Conservation (phyloP, 495 filamentous ascomycete genomes). For the Polyplosphaeria fusca region DNA sequence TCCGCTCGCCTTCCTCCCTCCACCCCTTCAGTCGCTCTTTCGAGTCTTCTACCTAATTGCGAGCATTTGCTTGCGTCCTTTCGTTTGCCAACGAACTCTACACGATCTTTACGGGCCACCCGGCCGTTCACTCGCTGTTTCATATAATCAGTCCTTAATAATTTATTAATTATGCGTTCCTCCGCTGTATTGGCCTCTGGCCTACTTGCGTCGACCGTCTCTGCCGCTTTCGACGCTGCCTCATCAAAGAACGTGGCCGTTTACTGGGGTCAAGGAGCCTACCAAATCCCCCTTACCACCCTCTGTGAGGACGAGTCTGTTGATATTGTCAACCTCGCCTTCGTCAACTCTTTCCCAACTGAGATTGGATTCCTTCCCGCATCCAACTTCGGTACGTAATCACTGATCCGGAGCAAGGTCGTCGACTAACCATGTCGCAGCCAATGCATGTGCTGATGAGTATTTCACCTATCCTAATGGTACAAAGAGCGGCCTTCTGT, state of each 20-base stretch:
- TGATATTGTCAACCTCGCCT: constrained; percentile 67
- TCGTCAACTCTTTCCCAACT: constrained; percentile 62
- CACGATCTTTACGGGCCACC: constrained; percentile 31
- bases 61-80: constrained; percentile 37
- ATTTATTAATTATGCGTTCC: constrained; percentile 26
- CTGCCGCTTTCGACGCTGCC: constrained; percentile 33
- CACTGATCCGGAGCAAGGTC: neutral
- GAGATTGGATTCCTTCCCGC: constrained; percentile 56
- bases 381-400: constrained; percentile 55
- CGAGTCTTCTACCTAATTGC: constrained; percentile 17
- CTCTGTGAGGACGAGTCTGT: constrained; percentile 58
- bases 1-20: constrained; percentile 1
- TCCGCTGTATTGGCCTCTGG: constrained; percentile 10
- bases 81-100: constrained; percentile 31
- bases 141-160: constrained; percentile 2
- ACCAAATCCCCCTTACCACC: constrained; percentile 48
- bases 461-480: constrained; percentile 37
- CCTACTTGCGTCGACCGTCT: constrained; percentile 11
- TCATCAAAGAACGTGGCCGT: constrained; percentile 48
- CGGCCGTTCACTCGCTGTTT: constrained; percentile 21
- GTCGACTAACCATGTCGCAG: constrained; percentile 1
- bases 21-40: constrained; percentile 6
- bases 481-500: constrained; percentile 29
- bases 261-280: constrained; percentile 53
- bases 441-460: constrained; percentile 56